These are phyloP conservation scores for Theileria annulata DNA, from an alignment of 169 alveolate species.

Conservation along the genomic window DNA sequence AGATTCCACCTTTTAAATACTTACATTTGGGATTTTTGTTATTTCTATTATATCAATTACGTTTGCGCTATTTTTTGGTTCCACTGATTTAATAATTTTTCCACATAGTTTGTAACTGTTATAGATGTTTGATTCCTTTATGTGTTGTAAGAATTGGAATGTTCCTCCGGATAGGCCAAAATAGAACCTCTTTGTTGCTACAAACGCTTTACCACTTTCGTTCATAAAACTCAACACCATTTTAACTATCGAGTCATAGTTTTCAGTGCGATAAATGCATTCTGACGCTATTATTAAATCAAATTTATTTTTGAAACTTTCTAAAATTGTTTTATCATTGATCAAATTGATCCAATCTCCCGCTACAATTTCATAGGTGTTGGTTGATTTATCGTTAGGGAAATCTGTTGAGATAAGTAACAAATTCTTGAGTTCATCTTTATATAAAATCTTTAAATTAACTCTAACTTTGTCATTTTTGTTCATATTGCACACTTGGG, in stretches of 20 bases:
- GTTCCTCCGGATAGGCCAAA: slow-evolving; percentile 68
- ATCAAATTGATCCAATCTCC: slow-evolving; percentile 40
- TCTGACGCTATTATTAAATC: slow-evolving; percentile 50
- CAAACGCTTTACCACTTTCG: slow-evolving; percentile 46
- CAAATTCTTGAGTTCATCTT: slow-evolving; percentile 6
- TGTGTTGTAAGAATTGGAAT: slow-evolving; percentile 33
- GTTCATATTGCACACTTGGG: neutral
- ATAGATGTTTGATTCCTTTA: neutral
- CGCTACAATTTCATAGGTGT: slow-evolving; percentile 1
- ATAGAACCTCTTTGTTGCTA: slow-evolving; percentile 63
- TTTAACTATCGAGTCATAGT: slow-evolving; percentile 31
- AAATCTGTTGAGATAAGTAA: neutral
- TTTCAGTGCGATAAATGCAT: slow-evolving; percentile 55
- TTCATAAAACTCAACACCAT: slow-evolving; percentile 24
- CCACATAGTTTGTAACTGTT: slow-evolving; percentile 13
- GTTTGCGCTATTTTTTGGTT: slow-evolving; percentile 35
- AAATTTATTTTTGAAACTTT: neutral
- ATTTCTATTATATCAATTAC: slow-evolving; percentile 50
- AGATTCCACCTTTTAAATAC: neutral
- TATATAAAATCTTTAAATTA: neutral
- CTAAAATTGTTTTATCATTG: neutral
- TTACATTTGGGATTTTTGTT: slow-evolving; percentile 4
- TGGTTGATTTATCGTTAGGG: neutral
- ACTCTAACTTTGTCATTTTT: neutral
- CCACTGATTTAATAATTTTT: slow-evolving; percentile 16